phyloP scores from a whole-genome alignment of 176 grass and related monocot genomes.

The Avena insularis region DNA sequence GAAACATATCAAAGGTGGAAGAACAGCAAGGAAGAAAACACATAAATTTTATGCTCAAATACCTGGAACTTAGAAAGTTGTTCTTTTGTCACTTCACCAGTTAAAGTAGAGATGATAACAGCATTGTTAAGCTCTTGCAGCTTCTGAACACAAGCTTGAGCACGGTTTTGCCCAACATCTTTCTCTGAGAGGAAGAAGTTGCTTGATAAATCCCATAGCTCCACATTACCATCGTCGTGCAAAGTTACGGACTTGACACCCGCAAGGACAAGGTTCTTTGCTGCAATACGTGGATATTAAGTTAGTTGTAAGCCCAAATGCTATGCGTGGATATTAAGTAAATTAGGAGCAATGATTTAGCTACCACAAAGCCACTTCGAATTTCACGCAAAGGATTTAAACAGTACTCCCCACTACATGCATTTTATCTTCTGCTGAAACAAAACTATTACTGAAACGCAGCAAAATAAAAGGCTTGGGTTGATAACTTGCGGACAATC shows the following conservation, averaged over 20 bases:
- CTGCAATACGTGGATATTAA: conserved; percentile 38
- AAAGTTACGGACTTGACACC: conserved; percentile 84
- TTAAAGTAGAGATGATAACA: conserved; percentile 65
- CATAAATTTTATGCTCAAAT: conserved; percentile 17
- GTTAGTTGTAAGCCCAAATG: conserved; percentile 22
- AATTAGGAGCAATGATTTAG: neutral
- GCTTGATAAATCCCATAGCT: conserved; percentile 80
- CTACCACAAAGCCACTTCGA: neutral
- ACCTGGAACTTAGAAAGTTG: conserved; percentile 84
- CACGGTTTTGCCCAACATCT: conserved; percentile 61
- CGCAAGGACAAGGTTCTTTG: conserved; percentile 85
- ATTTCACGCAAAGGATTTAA: neutral
- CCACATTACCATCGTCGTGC: conserved; percentile 71
- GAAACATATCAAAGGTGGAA: neutral
- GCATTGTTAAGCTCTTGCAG: conserved; percentile 90
- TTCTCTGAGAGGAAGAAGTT: conserved; percentile 88
- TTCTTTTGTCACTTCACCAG: conserved; percentile 62
- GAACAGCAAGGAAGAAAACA: neutral
- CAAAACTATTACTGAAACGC: neutral
- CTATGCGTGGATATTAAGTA: neutral
- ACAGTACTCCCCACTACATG: neutral
- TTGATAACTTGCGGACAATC: neutral
- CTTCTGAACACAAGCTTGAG: conserved; percentile 49
- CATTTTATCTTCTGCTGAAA: neutral
- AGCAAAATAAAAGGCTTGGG: neutral